A percentile compares a stretch with the other conserved stretches of the same genome.
Evolutionary conservation across 2,329 filamentous ascomycete species (phyloP).

Genomic region (Westerdykella ornata): DNA sequence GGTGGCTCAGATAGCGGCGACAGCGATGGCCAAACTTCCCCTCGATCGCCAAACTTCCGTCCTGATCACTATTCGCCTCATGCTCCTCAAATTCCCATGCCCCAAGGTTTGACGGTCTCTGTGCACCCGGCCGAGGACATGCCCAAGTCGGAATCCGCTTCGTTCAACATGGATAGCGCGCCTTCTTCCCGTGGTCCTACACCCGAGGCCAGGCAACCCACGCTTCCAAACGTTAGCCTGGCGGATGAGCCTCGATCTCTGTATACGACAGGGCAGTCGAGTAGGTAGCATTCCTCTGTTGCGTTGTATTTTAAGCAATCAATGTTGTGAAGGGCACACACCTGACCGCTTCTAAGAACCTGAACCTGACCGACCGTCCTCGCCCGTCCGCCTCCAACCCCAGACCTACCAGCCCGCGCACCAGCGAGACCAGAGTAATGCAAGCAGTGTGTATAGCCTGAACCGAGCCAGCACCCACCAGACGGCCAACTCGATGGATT

Average conservation of each 20-base stretch:
- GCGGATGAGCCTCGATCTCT: slow-evolving; percentile 19
- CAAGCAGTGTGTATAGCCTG: slow-evolving; percentile 31
- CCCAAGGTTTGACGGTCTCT: slow-evolving; percentile 19
- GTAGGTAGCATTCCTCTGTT: slow-evolving; percentile 29
- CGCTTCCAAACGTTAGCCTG: slow-evolving; percentile 17
- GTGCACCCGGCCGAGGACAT: slow-evolving; percentile 17
- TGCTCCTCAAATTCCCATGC: slow-evolving; percentile 21
- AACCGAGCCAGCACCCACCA: slow-evolving; percentile 20
- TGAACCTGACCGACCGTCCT: slow-evolving; percentile 15
- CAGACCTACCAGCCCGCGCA: slow-evolving; percentile 20
- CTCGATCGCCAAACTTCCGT: slow-evolving; percentile 17
- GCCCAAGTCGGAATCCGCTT: slow-evolving; percentile 24
- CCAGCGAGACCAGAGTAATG: slow-evolving; percentile 25
- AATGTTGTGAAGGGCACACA: slow-evolving; percentile 12
- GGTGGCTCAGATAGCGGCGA: slow-evolving; percentile 23
- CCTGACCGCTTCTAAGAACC: slow-evolving; percentile 22
- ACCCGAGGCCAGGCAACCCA: slow-evolving; percentile 22
- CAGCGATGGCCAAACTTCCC: slow-evolving; percentile 18
- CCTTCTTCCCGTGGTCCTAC: slow-evolving; percentile 21
- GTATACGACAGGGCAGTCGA: slow-evolving; percentile 18
- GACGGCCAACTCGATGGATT: slow-evolving; percentile 12
- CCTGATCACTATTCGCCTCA: slow-evolving; percentile 22
- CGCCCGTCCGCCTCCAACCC: slow-evolving; percentile 13
- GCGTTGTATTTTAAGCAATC: slow-evolving; percentile 23
- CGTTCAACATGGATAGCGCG: slow-evolving; percentile 19